Conservation (phyloP, 2,329 filamentous ascomycete genomes). For the Calonectria pauciramosa region DNA sequence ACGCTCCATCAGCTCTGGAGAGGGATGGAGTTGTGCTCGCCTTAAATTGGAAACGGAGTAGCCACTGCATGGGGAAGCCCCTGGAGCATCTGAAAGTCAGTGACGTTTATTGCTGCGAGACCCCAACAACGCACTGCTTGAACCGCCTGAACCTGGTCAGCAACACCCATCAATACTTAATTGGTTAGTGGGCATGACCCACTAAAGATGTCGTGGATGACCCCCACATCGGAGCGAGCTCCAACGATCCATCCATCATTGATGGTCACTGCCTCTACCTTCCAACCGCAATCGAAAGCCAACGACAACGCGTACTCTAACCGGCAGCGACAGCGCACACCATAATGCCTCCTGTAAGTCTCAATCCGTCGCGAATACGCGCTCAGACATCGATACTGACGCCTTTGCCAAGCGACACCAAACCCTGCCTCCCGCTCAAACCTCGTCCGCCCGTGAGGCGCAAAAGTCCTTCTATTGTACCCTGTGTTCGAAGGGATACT, state of each 20-base stretch:
- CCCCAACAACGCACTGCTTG: constrained; percentile 11
- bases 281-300: not conserved
- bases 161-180: constrained; percentile 31
- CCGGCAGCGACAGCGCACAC: not conserved
- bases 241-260: not conserved
- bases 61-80: constrained; percentile 8
- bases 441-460: constrained; percentile 78
- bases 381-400: constrained; percentile 38
- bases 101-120: constrained; percentile 43
- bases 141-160: constrained; percentile 35
- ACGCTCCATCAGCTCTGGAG: constrained; percentile 32
- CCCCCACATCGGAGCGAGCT: not conserved
- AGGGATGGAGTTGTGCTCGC: constrained; percentile 19
- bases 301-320: not conserved
- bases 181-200: constrained; percentile 30
- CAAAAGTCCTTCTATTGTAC: constrained; percentile 86
- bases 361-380: constrained; percentile 56
- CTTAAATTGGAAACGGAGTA: not conserved
- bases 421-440: constrained; percentile 71
- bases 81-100: constrained; percentile 28
- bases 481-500: constrained; percentile 94
- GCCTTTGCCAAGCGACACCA: constrained; percentile 63
- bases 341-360: constrained; percentile 69
- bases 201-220: not conserved
- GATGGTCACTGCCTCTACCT: not conserved